phyloP scores from a whole-genome alignment of 257 asterid species.

The Penstemon newberryi region DNA sequence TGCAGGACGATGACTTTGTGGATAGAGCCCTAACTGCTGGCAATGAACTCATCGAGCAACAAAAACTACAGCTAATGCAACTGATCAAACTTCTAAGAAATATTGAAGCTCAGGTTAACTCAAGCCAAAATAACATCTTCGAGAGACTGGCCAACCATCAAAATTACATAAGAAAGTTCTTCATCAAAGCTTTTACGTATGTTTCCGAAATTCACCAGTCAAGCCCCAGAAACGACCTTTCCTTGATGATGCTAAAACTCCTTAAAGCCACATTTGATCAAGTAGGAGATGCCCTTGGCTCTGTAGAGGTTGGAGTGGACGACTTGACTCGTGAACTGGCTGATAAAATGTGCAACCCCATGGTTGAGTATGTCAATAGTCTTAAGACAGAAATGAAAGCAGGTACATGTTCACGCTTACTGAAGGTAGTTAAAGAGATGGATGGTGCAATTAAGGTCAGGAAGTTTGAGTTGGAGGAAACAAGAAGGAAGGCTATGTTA shows the following conservation, averaged over 20 bases:
- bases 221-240: constrained; percentile 35
- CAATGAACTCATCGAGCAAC: constrained; percentile 60
- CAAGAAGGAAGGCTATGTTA: constrained; percentile 44
- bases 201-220: constrained; percentile 52
- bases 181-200: constrained; percentile 49
- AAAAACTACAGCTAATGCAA: constrained; percentile 53
- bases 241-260: constrained; percentile 42
- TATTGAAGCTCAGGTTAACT: constrained; percentile 61
- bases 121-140: constrained; percentile 57
- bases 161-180: constrained; percentile 42
- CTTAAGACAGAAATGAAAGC: constrained; percentile 54
- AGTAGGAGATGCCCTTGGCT: constrained; percentile 54
- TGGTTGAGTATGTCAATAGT: constrained; percentile 63
- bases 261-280: constrained; percentile 49
- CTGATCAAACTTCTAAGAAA: constrained; percentile 59
- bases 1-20: constrained; percentile 48
- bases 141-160: constrained; percentile 53
- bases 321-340: constrained; percentile 54
- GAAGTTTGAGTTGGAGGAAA: constrained; percentile 62
- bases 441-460: constrained; percentile 49
- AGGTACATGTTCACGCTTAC: constrained; percentile 52
- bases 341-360: constrained; percentile 65
- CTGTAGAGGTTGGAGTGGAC: constrained; percentile 68
- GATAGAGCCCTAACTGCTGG: constrained; percentile 47
- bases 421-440: constrained; percentile 64